Base-by-base conservation (phyloP, 1,284 basidiomycete genomes). In the Ceratobasidium sp. region DNA sequence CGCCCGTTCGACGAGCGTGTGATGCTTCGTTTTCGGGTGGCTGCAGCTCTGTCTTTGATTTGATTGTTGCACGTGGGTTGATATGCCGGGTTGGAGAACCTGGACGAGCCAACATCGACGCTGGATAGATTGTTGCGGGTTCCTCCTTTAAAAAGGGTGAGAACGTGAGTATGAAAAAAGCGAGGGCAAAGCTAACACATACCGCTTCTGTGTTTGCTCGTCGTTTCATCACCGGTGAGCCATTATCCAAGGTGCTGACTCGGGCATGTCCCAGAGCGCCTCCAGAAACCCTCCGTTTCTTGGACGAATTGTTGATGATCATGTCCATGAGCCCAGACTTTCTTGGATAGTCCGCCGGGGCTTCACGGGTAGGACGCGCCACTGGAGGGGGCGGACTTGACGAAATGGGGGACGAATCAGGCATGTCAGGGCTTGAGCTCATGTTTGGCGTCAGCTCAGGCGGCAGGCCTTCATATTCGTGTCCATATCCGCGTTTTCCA, bases 261-360 rank as follows among this genome's bases (percentile, higher is more conserved):
- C 56, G 30, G 12, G 14, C 33, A 23, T 36, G 56, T 40, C 56
- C 56, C 7, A 33, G 1, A n/a, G 56, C 25, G 1, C 64, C 48
- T 18, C 53, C 64, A 30, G 64, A 69, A 36, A 69, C 51, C 25
- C 53, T 42, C 42, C 64, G 64, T 46, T 69, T 69, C 40, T 56
- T 58, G 6, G 64, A 51, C 14, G 64, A 69, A 54, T 69, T 69
- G 48, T 69, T 69, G 25, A 69, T 69, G n/a, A 69, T 38, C 64
- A 69, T 69, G 42, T 69, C 64, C 64, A 69, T 69, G 14, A 69
- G 64, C 21, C 64, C 64, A 40, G 64, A 69, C 28, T 69, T 69
- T 21, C 38, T 66, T 25, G 49, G 49, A 40, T 66, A 66, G 5
- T 66, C 64, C 12, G 64, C 8, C 28, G 21, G 30, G 21, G 23